Percentiles rank a stretch among this genome's conserved stretches.
Evolutionary conservation across 2,329 filamentous ascomycete genomes (phyloP).

Genomic region (Gaeumannomyces tritici): DNA sequence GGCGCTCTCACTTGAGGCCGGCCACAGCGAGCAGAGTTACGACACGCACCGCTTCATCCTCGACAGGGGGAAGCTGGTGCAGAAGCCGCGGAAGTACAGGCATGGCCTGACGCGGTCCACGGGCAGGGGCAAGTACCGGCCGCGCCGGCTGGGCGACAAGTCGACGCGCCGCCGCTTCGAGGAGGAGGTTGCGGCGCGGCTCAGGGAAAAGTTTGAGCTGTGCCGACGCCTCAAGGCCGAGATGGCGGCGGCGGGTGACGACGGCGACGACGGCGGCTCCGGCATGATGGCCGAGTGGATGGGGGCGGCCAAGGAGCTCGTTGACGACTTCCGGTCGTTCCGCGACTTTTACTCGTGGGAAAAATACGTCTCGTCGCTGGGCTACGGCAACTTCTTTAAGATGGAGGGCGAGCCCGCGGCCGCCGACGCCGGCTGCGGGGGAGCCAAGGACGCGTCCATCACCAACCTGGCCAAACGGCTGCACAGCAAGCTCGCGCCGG

Average conservation of each 20-base stretch:
- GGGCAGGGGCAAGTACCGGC: conserved; percentile 1
- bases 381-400: conserved; percentile 25
- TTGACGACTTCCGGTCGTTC: conserved; percentile 54
- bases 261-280: conserved; percentile 20
- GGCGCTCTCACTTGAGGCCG: conserved; percentile 55
- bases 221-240: conserved; percentile 28
- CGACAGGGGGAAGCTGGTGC: conserved; percentile 11
- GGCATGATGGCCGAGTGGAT: conserved; percentile 45
- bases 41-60: conserved; percentile 9
- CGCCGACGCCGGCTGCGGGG: too few species aligned
- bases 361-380: conserved; percentile 50
- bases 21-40: conserved; percentile 17
- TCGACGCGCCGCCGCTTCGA: conserved; percentile 17
- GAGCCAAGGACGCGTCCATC: conserved; percentile 4
- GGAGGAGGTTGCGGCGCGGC: conserved; percentile 15
- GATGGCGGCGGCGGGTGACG: conserved; percentile 21
- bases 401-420: conserved; percentile 21
- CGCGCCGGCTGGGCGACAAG: conserved; percentile 12
- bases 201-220: conserved; percentile 28
- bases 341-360: conserved; percentile 60
- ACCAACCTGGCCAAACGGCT: conserved; percentile 39
- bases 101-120: neutral
- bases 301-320: conserved; percentile 46
- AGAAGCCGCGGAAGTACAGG: conserved; percentile 10
- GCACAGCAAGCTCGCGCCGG: conserved; percentile 32